Percentiles rank a stretch among this genome's conserved stretches.
phyloP scores from a whole-genome alignment of 495 filamentous ascomycete genomes.

The Chaetomium tenue region DNA sequence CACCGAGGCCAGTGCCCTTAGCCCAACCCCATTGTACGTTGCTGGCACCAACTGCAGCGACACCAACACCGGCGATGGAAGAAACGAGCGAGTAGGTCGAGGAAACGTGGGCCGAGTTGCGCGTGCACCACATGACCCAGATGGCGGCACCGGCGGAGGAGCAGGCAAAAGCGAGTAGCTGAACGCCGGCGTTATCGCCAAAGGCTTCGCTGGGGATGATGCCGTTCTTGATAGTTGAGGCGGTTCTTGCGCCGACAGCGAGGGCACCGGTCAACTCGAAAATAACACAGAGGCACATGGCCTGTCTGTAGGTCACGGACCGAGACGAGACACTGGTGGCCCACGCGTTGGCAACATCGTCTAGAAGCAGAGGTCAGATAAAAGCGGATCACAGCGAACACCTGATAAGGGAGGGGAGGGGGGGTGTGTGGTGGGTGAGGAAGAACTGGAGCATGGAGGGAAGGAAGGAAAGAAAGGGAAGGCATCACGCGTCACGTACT shows the following conservation, averaged over 20 bases:
- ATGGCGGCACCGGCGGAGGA: constrained; percentile 56
- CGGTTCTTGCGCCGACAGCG: constrained; percentile 60
- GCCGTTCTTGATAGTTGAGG: constrained; percentile 65
- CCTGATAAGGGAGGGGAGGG: not conserved
- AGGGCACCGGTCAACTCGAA: constrained; percentile 68
- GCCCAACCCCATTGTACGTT: constrained; percentile 58
- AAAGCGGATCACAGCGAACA: no score
- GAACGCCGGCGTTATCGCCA: constrained; percentile 50
- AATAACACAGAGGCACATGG: constrained; percentile 63
- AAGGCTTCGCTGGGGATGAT: constrained; percentile 59
- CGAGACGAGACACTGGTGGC: constrained; percentile 69
- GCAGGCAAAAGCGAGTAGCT: constrained; percentile 62
- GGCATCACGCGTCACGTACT: no score
- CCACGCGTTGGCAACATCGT: constrained; percentile 79
- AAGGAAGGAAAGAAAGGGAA: no score
- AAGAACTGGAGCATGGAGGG: no score
- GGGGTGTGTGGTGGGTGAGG: no score
- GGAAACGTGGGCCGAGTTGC: constrained; percentile 59
- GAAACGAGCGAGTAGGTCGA: constrained; percentile 66
- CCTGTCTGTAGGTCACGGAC: constrained; percentile 62
- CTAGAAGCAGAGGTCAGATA: constrained; percentile 18
- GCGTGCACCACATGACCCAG: constrained; percentile 60
- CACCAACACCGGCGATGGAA: constrained; percentile 54
- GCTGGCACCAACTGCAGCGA: constrained; percentile 54
- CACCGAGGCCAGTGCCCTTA: constrained; percentile 47